Percentiles rank a stretch among this genome's conserved stretches.
These are phyloP conservation scores for Morella rubra DNA, from an alignment of 306 rosid genomes.

Conservation along the genomic window DNA sequence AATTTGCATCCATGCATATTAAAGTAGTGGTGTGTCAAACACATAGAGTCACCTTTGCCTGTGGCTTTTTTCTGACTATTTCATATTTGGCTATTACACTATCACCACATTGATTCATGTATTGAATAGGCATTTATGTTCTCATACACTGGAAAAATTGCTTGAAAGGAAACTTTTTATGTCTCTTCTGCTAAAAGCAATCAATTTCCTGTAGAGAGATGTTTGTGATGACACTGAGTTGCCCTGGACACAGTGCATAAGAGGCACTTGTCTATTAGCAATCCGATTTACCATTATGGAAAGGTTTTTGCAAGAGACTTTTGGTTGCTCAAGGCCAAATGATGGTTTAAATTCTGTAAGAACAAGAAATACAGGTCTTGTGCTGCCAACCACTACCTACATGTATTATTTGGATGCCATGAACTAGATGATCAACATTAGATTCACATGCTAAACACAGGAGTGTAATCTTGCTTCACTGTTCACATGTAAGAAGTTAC, in stretches of 20 bases:
- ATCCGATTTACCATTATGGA: background rate
- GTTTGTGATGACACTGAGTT: background rate
- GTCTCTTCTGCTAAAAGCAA: background rate
- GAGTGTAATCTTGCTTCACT: conserved; percentile 6
- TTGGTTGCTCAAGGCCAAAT: background rate
- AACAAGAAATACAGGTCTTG: background rate
- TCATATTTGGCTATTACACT: background rate
- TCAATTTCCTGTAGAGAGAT: background rate
- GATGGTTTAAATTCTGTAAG: background rate
- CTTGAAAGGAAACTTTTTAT: background rate
- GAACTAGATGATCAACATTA: conserved; percentile 4
- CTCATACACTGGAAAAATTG: background rate
- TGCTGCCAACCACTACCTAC: background rate
- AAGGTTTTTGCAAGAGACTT: background rate
- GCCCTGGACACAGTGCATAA: background rate
- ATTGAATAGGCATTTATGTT: background rate
- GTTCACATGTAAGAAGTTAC: background rate
- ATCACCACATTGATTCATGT: background rate
- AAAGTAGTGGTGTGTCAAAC: background rate
- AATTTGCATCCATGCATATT: background rate
- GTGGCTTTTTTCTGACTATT: background rate
- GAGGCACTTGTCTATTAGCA: background rate
- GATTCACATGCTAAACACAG: background rate
- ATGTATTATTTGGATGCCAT: background rate
- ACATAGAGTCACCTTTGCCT: background rate